Conservation (phyloP, 176 grass and related monocot species). For the Musa beccarii region DNA sequence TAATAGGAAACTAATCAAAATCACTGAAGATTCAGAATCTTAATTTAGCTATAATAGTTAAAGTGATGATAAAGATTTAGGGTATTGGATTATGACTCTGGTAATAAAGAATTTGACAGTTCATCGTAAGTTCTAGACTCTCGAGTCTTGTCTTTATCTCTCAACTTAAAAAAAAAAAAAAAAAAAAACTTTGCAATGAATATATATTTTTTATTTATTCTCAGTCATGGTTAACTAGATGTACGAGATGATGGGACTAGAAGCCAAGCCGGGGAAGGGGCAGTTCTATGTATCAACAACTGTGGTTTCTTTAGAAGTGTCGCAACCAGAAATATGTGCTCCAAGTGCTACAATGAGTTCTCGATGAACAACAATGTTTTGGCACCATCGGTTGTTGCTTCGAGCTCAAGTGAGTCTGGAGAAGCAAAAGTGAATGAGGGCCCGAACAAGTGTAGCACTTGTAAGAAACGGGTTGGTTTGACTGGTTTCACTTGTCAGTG, state of each 20-base stretch:
- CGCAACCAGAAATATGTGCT: constrained; percentile 80
- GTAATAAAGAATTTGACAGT: too few species aligned
- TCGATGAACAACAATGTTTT: too few species aligned
- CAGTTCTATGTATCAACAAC: constrained; percentile 81
- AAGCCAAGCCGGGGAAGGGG: constrained; percentile 58
- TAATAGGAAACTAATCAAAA: too few species aligned
- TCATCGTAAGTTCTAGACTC: too few species aligned
- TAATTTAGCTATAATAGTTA: too few species aligned
- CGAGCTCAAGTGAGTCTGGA: neutral
- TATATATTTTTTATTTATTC: constrained; percentile 30
- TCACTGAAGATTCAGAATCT: too few species aligned
- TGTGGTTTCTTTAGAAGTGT: constrained; percentile 77
- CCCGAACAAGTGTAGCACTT: constrained; percentile 55
- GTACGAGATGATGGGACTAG: constrained; percentile 38
- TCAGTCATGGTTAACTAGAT: too few species aligned
- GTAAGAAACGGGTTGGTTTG: constrained; percentile 69
- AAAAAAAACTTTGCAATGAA: too few species aligned
- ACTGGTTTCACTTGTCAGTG: constrained; percentile 84
- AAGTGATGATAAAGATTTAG: too few species aligned
- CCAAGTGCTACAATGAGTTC: constrained; percentile 77
- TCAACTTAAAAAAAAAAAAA: too few species aligned
- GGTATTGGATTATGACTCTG: too few species aligned
- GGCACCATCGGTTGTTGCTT: constrained; percentile 9
- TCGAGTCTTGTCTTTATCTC: too few species aligned
- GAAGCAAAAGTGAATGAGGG: constrained; percentile 53